Percentiles rank a stretch among this genome's conserved stretches.
Conservation (phyloP, 2,329 filamentous ascomycete genomes). For the Parastagonospora nodorum region DNA sequence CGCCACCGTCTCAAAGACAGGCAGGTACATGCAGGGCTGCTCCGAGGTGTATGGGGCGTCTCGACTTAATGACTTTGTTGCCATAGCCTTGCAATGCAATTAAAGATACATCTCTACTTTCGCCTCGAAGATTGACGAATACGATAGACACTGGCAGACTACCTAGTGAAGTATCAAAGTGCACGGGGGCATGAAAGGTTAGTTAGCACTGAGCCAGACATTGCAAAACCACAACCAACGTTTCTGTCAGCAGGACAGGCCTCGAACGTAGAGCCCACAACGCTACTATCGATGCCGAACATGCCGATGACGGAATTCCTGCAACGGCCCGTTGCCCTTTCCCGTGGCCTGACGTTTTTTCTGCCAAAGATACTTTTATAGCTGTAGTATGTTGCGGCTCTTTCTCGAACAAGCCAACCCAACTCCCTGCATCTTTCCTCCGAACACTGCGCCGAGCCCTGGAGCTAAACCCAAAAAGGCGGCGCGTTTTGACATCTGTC, state of each 20-base stretch:
- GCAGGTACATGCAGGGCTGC: constrained; percentile 11
- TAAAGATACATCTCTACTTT: not conserved
- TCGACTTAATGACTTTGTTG: not conserved
- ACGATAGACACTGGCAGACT: not conserved
- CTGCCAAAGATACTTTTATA: not conserved
- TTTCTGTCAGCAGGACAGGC: constrained; percentile 16
- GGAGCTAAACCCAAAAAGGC: constrained; percentile 27
- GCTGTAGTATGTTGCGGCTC: constrained; percentile 3
- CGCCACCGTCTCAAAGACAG: constrained; percentile 2
- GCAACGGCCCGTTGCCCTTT: constrained; percentile 15
- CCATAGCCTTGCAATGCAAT: not conserved
- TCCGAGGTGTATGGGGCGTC: not conserved
- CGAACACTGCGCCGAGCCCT: constrained; percentile 9
- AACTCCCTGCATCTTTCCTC: constrained; percentile 1
- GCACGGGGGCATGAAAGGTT: not conserved
- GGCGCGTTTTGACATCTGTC: constrained; percentile 31
- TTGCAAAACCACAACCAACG: not conserved
- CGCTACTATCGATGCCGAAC: constrained; percentile 13
- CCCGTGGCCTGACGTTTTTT: constrained; percentile 1
- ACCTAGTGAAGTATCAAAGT: not conserved
- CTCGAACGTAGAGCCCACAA: constrained; percentile 6
- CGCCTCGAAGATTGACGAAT: not conserved
- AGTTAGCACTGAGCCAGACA: too few species aligned
- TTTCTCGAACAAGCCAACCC: not conserved
- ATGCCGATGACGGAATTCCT: constrained; percentile 20